phyloP scores from a whole-genome alignment of 2,329 filamentous ascomycete genomes.

The Colletotrichum sidae region DNA sequence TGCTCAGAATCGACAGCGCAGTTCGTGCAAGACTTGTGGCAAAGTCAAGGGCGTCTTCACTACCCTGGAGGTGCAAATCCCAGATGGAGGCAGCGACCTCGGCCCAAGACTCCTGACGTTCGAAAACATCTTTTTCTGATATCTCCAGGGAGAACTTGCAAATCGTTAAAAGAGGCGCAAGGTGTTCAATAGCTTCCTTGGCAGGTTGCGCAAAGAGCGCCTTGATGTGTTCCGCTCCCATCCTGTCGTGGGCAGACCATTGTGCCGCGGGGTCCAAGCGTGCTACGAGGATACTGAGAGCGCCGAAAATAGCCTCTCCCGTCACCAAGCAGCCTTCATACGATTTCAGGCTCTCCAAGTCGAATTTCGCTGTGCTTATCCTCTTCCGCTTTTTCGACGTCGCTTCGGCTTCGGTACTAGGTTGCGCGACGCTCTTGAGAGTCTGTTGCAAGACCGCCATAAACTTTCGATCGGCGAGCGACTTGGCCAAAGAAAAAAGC shows the following conservation, averaged over 20 bases:
- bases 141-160: conserved; percentile 55
- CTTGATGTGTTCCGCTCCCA: conserved; percentile 69
- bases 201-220: conserved; percentile 65
- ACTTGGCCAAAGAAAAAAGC: conserved; percentile 75
- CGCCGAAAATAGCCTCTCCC: conserved; percentile 59
- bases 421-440: conserved; percentile 66
- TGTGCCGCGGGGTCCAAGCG: conserved; percentile 53
- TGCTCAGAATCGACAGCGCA: conserved; percentile 53
- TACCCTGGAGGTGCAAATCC: conserved; percentile 65
- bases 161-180: conserved; percentile 58
- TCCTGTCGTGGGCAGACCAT: conserved; percentile 55
- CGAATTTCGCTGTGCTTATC: conserved; percentile 48
- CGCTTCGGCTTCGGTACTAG: conserved; percentile 43
- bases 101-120: conserved; percentile 60
- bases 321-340: conserved; percentile 57
- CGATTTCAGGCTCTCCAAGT: conserved; percentile 54
- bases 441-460: conserved; percentile 73
- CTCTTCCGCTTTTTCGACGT: conserved; percentile 61
- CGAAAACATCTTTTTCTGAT: conserved; percentile 45
- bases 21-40: conserved; percentile 59
- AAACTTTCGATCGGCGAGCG: conserved; percentile 78
- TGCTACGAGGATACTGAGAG: conserved; percentile 58
- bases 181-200: conserved; percentile 57
- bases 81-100: conserved; percentile 59
- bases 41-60: conserved; percentile 60